Evolutionary conservation across 805 yeast species (phyloP).

Genomic region (Teunomyces cretensis): DNA sequence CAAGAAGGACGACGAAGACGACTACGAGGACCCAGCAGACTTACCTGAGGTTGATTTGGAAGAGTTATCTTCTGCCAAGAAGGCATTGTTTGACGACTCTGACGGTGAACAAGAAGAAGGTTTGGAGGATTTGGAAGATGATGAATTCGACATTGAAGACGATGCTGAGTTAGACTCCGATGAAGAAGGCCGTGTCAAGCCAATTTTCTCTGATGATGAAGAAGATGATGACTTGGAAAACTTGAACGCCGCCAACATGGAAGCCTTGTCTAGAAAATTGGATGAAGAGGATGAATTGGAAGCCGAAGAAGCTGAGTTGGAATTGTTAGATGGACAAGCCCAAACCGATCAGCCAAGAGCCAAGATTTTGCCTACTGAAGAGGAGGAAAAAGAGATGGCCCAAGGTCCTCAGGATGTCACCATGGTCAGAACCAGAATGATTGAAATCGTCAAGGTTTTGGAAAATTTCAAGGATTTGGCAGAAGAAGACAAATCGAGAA

Average conservation of each 20-base stretch:
- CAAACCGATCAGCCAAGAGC: slow-evolving; percentile 70
- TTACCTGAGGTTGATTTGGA: slow-evolving; percentile 68
- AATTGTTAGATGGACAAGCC: slow-evolving; percentile 49
- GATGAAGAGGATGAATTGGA: slow-evolving; percentile 56
- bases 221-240: slow-evolving; percentile 55
- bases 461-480: slow-evolving; percentile 83
- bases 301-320: slow-evolving; percentile 50
- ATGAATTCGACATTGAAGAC: slow-evolving; percentile 36
- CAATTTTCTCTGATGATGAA: slow-evolving; percentile 82
- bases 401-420: slow-evolving; percentile 71
- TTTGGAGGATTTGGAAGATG: slow-evolving; percentile 28
- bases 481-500: slow-evolving; percentile 84
- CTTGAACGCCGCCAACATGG: slow-evolving; percentile 81
- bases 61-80: slow-evolving; percentile 67
- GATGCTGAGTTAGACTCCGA: slow-evolving; percentile 52
- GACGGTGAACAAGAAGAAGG: slow-evolving; percentile 61
- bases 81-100: slow-evolving; percentile 73
- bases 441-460: slow-evolving; percentile 90
- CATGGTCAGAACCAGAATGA: slow-evolving; percentile 86
- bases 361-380: slow-evolving; percentile 70
- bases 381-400: slow-evolving; percentile 53
- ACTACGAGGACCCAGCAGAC: slow-evolving; percentile 32
- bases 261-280: slow-evolving; percentile 64
- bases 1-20: slow-evolving; percentile 37
- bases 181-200: slow-evolving; percentile 58